A percentile compares a stretch with the other conserved stretches of the same genome.
Evolutionary conservation across 306 rosid species (phyloP).

Genomic region (Ammopiptanthus mongolicus): DNA sequence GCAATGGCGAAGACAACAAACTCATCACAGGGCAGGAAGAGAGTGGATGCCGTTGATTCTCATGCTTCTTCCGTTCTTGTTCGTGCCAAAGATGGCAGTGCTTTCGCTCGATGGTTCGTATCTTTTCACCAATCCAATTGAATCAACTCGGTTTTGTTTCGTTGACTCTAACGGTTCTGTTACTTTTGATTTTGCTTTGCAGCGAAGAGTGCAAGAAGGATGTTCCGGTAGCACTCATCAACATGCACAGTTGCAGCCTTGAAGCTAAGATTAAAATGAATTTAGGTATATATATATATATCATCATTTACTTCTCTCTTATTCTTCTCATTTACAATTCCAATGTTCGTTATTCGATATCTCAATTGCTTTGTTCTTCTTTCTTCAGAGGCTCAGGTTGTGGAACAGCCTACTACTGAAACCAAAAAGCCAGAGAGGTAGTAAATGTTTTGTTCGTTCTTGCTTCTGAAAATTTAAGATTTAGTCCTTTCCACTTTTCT

Average conservation of each 20-base stretch:
- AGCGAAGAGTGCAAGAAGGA: constrained; percentile 74
- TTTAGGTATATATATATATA: no score
- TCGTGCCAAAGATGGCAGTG: constrained; percentile 82
- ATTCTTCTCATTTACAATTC: no score
- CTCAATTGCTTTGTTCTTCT: neutral
- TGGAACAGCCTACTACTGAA: constrained; percentile 49
- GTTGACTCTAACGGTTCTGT: neutral
- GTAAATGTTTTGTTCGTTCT: neutral
- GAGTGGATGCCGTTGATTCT: constrained; percentile 66
- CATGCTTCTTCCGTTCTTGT: constrained; percentile 37
- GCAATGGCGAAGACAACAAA: constrained; percentile 32
- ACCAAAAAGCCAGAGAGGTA: constrained; percentile 53
- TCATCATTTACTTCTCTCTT: no score
- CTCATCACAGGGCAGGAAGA: constrained; percentile 50
- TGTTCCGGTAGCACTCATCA: constrained; percentile 74
- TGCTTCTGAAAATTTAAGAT: neutral
- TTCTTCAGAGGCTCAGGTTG: constrained; percentile 59
- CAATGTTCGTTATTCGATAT: no score
- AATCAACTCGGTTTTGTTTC: neutral
- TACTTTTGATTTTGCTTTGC: neutral
- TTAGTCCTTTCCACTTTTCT: neutral
- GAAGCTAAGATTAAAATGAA: constrained; percentile 81
- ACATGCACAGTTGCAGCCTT: constrained; percentile 76
- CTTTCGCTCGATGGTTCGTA: constrained; percentile 72
- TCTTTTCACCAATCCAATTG: neutral